Percentiles rank a stretch among this genome's conserved stretches.
phyloP scores from a whole-genome alignment of 768 basidiomycete genomes.

The Infundibulicybe gibba region DNA sequence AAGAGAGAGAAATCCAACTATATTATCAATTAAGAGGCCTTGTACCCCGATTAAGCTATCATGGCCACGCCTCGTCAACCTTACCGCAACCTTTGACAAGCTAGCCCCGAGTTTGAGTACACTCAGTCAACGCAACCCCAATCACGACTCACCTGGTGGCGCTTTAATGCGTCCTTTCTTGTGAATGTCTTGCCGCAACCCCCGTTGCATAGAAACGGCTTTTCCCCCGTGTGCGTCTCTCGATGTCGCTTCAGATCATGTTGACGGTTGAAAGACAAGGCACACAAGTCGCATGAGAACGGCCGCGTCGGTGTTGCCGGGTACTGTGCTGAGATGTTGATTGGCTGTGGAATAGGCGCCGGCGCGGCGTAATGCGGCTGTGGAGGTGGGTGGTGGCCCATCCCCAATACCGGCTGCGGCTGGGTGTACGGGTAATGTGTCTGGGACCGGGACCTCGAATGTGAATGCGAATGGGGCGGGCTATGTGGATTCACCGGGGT shows the following conservation, averaged over 20 bases:
- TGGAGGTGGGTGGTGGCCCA: slow-evolving; percentile 14
- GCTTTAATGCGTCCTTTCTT: slow-evolving; percentile 81
- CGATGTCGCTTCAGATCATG: slow-evolving; percentile 84
- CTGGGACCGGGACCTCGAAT: slow-evolving; percentile 6
- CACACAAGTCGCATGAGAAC: slow-evolving; percentile 69
- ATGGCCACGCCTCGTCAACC: slow-evolving; percentile 51
- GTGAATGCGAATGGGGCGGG: slow-evolving; percentile 11
- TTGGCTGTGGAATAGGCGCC: slow-evolving; percentile 29
- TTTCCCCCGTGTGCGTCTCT: slow-evolving; percentile 83
- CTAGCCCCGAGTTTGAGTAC: slow-evolving; percentile 28
- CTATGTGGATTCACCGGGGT: slow-evolving; percentile 17
- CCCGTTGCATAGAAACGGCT: slow-evolving; percentile 79
- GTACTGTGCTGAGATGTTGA: slow-evolving; percentile 43
- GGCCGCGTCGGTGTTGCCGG: slow-evolving; percentile 59
- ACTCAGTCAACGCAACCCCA: slow-evolving; percentile 2
- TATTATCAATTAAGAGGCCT: not conserved
- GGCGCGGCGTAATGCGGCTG: slow-evolving; percentile 25
- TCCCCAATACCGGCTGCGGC: slow-evolving; percentile 14
- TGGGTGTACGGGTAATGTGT: slow-evolving; percentile 10
- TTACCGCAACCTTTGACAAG: slow-evolving; percentile 78
- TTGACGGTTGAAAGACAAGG: slow-evolving; percentile 80
- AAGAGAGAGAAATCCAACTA: not conserved
- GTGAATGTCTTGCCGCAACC: slow-evolving; percentile 87
- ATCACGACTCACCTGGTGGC: slow-evolving; percentile 63
- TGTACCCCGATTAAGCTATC: slow-evolving; percentile 3